These are phyloP conservation scores for Colletotrichum sp. DNA, from an alignment of 2,329 filamentous ascomycete species.

Conservation along the genomic window DNA sequence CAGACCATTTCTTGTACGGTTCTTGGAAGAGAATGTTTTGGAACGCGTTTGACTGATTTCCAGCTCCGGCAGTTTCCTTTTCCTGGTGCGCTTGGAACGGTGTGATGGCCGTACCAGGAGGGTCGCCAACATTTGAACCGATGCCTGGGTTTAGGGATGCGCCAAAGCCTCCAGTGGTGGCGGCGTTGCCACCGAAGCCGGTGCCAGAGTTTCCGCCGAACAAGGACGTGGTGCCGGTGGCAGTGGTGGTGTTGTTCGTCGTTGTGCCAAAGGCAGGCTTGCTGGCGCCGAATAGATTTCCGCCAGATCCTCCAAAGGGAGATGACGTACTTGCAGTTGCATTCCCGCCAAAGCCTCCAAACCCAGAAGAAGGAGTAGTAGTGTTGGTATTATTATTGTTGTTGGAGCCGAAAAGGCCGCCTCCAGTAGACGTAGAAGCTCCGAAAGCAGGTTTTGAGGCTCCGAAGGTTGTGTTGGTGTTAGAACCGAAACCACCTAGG, in stretches of 20 bases:
- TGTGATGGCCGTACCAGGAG: conserved; percentile 72
- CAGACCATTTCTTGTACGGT: conserved; percentile 86
- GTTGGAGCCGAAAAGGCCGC: conserved; percentile 51
- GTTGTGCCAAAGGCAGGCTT: conserved; percentile 58
- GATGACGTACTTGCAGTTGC: conserved; percentile 35
- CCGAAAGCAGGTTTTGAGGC: conserved; percentile 28
- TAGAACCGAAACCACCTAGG: conserved; percentile 37
- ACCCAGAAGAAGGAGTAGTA: conserved; percentile 37
- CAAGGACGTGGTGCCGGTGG: conserved; percentile 47
- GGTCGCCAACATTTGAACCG: conserved; percentile 58
- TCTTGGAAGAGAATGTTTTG: conserved; percentile 82
- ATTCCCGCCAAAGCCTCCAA: conserved; percentile 46
- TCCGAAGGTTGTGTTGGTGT: conserved; percentile 40
- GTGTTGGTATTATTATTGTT: conserved; percentile 40
- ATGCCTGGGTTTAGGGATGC: conserved; percentile 53
- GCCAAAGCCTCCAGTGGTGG: conserved; percentile 46
- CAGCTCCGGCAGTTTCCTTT: conserved; percentile 69
- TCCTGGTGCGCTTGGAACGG: conserved; percentile 74
- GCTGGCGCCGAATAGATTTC: conserved; percentile 57
- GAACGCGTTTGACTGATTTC: conserved; percentile 66
- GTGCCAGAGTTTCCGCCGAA: conserved; percentile 48
- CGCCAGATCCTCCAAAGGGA: conserved; percentile 43
- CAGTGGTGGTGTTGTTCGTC: conserved; percentile 42
- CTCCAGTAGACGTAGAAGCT: conserved; percentile 32
- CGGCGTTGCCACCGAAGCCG: conserved; percentile 41